These are phyloP conservation scores for Eremothecium cymbalariae DNA, from an alignment of 1,139 yeast species.

Conservation along the genomic window DNA sequence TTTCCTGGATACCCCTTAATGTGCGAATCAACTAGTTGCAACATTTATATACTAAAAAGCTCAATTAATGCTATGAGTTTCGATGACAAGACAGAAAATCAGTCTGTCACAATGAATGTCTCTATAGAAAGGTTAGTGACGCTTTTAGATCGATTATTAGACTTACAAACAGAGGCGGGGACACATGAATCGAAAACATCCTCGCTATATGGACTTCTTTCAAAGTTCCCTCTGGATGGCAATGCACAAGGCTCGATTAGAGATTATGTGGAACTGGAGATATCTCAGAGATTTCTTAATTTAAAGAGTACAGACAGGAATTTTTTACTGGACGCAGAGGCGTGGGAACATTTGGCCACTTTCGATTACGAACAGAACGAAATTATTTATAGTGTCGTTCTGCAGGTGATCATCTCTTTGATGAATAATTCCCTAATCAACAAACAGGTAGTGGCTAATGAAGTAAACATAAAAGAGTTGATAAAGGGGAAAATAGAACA, in stretches of 20 bases:
- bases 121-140: constrained; percentile 1
- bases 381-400: constrained; percentile 10
- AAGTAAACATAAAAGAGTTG: constrained; percentile 10
- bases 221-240: constrained; percentile 2
- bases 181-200: constrained; percentile 1
- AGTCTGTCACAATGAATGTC: not conserved
- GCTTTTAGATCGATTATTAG: constrained; percentile 6
- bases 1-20: not conserved
- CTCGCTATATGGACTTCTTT: constrained; percentile 3
- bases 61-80: not conserved
- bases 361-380: constrained; percentile 8
- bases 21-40: not conserved
- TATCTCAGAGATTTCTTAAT: constrained; percentile 12
- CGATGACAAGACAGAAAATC: not conserved
- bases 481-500: constrained; percentile 8
- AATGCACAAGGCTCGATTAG: constrained; percentile 8
- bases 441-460: constrained; percentile 14
- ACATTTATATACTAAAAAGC: too few relatives aligned
- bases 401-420: constrained; percentile 19
- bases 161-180: constrained; percentile 2
- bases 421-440: constrained; percentile 16
- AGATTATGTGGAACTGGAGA: constrained; percentile 15
- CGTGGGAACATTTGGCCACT: constrained; percentile 11
- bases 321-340: constrained; percentile 9
- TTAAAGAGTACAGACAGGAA: constrained; percentile 14